A percentile compares a stretch with the other conserved stretches of the same genome.
Evolutionary conservation across 495 filamentous ascomycete species (phyloP).

Genomic region (Talaromyces borbonicus): DNA sequence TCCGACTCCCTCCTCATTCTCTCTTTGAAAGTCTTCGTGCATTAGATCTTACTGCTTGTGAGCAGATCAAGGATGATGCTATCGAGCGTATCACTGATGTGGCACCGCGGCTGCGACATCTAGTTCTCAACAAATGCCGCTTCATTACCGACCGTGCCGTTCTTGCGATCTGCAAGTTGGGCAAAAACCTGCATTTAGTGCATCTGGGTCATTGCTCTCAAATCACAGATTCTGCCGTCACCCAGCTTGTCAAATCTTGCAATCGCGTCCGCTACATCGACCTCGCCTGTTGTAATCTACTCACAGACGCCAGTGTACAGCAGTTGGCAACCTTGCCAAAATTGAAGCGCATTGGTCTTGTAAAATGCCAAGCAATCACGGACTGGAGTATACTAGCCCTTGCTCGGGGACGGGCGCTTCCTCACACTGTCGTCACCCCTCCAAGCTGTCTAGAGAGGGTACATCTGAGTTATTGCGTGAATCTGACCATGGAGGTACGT

Average conservation of each 20-base stretch:
- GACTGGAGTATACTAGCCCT: constrained; percentile 80
- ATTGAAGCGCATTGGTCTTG: constrained; percentile 83
- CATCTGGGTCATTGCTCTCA: constrained; percentile 89
- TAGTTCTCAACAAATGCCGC: constrained; percentile 89
- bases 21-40: constrained; percentile 83
- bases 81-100: constrained; percentile 77
- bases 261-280: constrained; percentile 97
- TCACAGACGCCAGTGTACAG: constrained; percentile 82
- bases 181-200: constrained; percentile 93
- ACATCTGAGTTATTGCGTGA: constrained; percentile 90
- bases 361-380: constrained; percentile 87
- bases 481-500: constrained; percentile 68
- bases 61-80: constrained; percentile 70
- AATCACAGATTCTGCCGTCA: constrained; percentile 81
- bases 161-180: constrained; percentile 72
- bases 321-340: constrained; percentile 83
- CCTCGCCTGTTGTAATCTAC: constrained; percentile 81
- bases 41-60: constrained; percentile 84
- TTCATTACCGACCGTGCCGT: constrained; percentile 87
- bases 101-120: constrained; percentile 80
- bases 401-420: constrained; percentile 44
- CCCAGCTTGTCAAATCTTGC: constrained; percentile 70
- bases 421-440: constrained; percentile 34
- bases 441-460: constrained; percentile 74
- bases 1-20: constrained; percentile 58